These are phyloP conservation scores for Carpinus viminea DNA, from an alignment of 306 rosid species.

Conservation along the genomic window DNA sequence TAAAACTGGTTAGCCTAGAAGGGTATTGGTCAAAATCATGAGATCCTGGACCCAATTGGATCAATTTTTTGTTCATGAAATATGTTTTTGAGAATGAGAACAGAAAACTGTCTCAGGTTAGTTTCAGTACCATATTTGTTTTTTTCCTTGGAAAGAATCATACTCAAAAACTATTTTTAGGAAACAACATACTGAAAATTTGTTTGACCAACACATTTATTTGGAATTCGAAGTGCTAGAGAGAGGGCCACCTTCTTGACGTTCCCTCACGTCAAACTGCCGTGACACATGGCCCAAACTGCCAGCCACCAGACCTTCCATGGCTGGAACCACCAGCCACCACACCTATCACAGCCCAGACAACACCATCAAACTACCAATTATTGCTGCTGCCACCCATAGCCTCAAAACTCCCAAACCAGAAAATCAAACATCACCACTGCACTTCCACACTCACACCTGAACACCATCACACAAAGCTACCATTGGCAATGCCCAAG, in stretches of 20 bases:
- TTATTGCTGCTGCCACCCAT: not conserved
- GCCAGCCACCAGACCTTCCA: not conserved
- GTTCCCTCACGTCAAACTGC: not conserved
- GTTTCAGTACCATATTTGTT: not conserved
- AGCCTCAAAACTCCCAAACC: not conserved
- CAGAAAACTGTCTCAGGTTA: not conserved
- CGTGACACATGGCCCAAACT: not conserved
- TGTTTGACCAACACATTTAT: not conserved
- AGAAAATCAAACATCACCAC: not conserved
- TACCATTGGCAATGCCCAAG: not conserved
- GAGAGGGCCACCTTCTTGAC: not conserved
- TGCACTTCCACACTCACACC: not conserved
- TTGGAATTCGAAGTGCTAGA: not conserved
- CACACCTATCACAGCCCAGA: not conserved
- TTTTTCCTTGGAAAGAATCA: not conserved
- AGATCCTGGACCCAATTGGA: not conserved
- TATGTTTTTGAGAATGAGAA: not conserved
- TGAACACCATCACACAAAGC: not conserved
- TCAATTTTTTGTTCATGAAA: not conserved
- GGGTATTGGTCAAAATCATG: not conserved
- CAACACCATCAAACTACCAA: not conserved
- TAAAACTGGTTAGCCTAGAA: not conserved
- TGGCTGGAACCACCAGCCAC: not conserved
- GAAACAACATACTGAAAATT: not conserved
- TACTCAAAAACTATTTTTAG: not conserved